Conservation (phyloP, 106 monocot genomes). For the Allium sativum region DNA sequence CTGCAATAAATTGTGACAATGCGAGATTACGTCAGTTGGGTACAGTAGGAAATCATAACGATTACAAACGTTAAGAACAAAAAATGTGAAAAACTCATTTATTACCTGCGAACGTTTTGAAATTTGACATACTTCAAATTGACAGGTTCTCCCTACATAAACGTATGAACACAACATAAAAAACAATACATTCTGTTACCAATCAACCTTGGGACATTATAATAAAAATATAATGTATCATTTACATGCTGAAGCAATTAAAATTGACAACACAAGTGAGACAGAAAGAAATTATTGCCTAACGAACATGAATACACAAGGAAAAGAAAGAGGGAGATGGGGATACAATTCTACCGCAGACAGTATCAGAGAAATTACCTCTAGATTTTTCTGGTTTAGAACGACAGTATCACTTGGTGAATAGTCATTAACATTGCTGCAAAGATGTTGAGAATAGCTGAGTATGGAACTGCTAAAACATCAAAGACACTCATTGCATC, state of each 20-base stretch:
- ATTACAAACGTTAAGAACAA: background rate
- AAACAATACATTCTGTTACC: background rate
- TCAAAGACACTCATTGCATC: background rate
- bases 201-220: background rate
- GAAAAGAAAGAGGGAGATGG: background rate
- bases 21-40: background rate
- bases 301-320: background rate
- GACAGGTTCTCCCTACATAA: constrained; percentile 55
- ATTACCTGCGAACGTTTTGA: constrained; percentile 93
- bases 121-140: constrained; percentile 91
- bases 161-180: constrained; percentile 1
- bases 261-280: too few species aligned
- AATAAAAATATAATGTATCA: too few species aligned
- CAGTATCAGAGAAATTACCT: constrained; percentile 29
- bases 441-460: constrained; percentile 4
- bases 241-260: too few species aligned
- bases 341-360: background rate
- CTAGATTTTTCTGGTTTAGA: constrained; percentile 55
- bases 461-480: background rate
- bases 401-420: constrained; percentile 68
- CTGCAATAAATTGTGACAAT: constrained; percentile 27
- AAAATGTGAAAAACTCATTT: background rate
- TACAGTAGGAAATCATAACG: background rate
- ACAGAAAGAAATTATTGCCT: background rate
- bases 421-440: constrained; percentile 94